phyloP scores from a whole-genome alignment of 2,329 filamentous ascomycete species.

The Bipolaris victoriae region DNA sequence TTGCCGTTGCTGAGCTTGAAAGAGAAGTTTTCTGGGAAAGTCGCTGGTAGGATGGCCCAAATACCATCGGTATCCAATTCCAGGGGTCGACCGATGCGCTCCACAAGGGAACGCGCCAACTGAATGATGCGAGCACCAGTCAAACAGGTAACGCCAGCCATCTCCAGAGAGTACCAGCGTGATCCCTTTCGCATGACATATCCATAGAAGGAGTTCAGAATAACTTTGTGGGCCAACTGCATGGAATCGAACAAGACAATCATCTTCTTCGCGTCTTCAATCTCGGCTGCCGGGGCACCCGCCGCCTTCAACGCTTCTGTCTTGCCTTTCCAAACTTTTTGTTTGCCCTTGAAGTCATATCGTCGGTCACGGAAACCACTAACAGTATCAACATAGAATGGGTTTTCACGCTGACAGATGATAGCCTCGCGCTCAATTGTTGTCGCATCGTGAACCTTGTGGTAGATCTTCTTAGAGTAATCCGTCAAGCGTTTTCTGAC shows the following conservation, averaged over 20 bases:
- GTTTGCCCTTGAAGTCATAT: slow-evolving; percentile 98
- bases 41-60: slow-evolving; percentile 97
- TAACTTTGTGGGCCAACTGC: slow-evolving; percentile 97
- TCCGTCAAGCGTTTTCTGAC: slow-evolving; percentile 87
- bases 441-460: slow-evolving; percentile 96
- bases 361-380: slow-evolving; percentile 94
- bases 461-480: slow-evolving; percentile 98
- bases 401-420: slow-evolving; percentile 97
- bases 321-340: slow-evolving; percentile 98
- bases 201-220: slow-evolving; percentile 98
- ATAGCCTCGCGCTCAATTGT: slow-evolving; percentile 95
- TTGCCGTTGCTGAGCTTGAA: slow-evolving; percentile 97
- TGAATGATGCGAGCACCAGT: slow-evolving; percentile 97
- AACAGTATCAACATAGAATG: slow-evolving; percentile 97
- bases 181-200: slow-evolving; percentile 99
- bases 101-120: slow-evolving; percentile 89
- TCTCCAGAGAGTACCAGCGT: slow-evolving; percentile 98
- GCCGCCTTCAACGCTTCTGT: slow-evolving; percentile 83
- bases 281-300: slow-evolving; percentile 74
- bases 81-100: slow-evolving; percentile 87
- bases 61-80: slow-evolving; percentile 99
- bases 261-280: slow-evolving; percentile 99
- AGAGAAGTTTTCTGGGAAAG: slow-evolving; percentile 93
- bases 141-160: slow-evolving; percentile 97
- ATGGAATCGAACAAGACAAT: slow-evolving; percentile 94